These are phyloP conservation scores for Porodaedalea pini DNA, from an alignment of 1,284 basidiomycete species.

Conservation along the genomic window DNA sequence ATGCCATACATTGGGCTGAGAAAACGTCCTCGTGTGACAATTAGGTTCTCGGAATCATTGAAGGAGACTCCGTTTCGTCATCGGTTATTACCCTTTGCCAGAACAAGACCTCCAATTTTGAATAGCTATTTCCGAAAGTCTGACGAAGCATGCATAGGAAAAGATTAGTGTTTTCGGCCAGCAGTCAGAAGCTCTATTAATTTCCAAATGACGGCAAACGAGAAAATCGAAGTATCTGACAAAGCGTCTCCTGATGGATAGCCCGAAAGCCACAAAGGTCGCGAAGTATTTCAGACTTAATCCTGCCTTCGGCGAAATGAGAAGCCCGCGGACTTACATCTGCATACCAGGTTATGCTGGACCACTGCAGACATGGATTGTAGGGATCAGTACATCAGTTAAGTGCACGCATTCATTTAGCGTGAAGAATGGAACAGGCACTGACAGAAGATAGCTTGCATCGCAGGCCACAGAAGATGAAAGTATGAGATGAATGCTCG, in stretches of 20 bases:
- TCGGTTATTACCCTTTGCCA: not conserved
- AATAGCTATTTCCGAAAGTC: not conserved
- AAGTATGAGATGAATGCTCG: no score
- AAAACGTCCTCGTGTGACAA: not conserved
- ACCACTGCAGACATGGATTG: no score
- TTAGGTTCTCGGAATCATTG: not conserved
- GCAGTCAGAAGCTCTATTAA: not conserved
- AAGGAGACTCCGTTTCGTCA: not conserved
- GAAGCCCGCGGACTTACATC: not conserved
- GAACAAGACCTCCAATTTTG: not conserved
- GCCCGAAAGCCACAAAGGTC: not conserved
- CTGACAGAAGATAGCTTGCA: no score
- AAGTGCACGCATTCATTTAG: no score
- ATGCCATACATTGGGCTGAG: not conserved
- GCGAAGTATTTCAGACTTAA: not conserved
- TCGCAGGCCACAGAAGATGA: no score
- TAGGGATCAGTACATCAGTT: no score
- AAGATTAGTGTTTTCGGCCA: not conserved
- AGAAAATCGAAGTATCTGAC: not conserved
- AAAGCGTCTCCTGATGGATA: not conserved
- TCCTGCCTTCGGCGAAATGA: not conserved
- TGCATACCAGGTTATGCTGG: no score
- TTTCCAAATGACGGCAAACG: not conserved
- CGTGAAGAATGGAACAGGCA: no score
- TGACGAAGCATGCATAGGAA: not conserved